phyloP scores from a whole-genome alignment of 768 basidiomycete species.

The Boletus fagicola region DNA sequence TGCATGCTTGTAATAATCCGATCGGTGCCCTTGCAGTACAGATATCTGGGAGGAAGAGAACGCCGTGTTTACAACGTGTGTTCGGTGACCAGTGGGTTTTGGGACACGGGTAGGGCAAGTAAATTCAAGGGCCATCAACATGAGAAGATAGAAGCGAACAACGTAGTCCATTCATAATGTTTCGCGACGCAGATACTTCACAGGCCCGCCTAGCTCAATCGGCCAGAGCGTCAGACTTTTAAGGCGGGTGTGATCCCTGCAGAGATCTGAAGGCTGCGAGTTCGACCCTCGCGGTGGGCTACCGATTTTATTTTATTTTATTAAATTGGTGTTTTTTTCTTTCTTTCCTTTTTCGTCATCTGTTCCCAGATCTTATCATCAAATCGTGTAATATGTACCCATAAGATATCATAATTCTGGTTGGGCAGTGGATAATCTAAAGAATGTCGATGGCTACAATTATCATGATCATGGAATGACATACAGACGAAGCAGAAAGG shows the following conservation, averaged over 20 bases:
- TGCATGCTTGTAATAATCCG: background rate
- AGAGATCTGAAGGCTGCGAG: conserved; percentile 77
- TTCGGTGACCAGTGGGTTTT: conserved; percentile 2
- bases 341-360: background rate
- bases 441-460: conserved; percentile 14
- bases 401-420: conserved; percentile 18
- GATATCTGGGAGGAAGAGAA: background rate
- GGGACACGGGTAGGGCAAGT: background rate
- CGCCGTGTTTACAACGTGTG: background rate
- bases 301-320: conserved; percentile 24
- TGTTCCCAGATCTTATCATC: background rate
- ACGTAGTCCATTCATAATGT: background rate
- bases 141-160: background rate
- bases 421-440: conserved; percentile 20
- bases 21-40: background rate
- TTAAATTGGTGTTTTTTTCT: background rate
- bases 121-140: background rate
- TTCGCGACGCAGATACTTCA: accelerated
- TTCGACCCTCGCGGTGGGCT: conserved; percentile 85
- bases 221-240: conserved; percentile 62
- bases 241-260: conserved; percentile 28
- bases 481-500: conserved; percentile 18
- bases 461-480: conserved; percentile 13
- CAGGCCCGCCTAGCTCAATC: conserved; percentile 59
- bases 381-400: background rate